phyloP scores from a whole-genome alignment of 1,139 yeast genomes.

The Yamadazyma mexicana region DNA sequence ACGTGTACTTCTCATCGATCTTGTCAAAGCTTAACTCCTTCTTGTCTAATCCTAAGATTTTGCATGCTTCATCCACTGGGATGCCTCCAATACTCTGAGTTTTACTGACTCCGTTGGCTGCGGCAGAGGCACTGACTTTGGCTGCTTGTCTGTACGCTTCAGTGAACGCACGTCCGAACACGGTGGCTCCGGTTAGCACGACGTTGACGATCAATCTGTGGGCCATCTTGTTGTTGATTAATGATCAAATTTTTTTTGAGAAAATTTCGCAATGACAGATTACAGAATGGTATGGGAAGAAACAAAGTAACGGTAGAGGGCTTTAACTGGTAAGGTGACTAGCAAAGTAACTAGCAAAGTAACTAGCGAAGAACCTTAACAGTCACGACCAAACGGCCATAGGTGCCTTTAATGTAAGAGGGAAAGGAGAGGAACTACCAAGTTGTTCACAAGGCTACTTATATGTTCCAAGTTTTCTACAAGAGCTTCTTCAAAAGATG shows the following conservation, averaged over 20 bases:
- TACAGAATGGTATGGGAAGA: background rate
- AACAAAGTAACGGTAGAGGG: background rate
- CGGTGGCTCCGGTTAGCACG: slow-evolving; percentile 90
- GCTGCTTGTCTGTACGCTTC: slow-evolving; percentile 98
- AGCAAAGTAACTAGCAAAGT: too few relatives aligned
- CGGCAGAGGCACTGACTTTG: slow-evolving; percentile 66
- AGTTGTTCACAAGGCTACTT: background rate
- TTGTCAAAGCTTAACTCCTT: slow-evolving; percentile 56
- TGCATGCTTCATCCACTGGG: slow-evolving; percentile 84
- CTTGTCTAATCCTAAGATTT: slow-evolving; percentile 78
- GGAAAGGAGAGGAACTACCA: too few relatives aligned
- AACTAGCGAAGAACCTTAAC: too few relatives aligned
- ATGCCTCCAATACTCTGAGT: slow-evolving; percentile 68
- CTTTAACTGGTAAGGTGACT: too few relatives aligned
- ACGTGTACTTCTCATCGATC: slow-evolving; percentile 74
- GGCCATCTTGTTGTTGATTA: slow-evolving; percentile 50
- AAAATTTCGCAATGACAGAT: slow-evolving; percentile 1
- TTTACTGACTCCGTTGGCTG: slow-evolving; percentile 53
- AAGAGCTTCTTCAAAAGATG: slow-evolving; percentile 21
- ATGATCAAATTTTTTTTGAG: slow-evolving; percentile 4
- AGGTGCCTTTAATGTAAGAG: too few relatives aligned
- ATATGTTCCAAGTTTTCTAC: background rate
- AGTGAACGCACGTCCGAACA: slow-evolving; percentile 93
- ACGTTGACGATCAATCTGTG: slow-evolving; percentile 89
- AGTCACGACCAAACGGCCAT: too few relatives aligned